Evolutionary conservation across 208 protist genomes (phyloP), one percentile per base, ranked within the genome.

Genomic region (Trypanosomatidae sp.): DNA sequence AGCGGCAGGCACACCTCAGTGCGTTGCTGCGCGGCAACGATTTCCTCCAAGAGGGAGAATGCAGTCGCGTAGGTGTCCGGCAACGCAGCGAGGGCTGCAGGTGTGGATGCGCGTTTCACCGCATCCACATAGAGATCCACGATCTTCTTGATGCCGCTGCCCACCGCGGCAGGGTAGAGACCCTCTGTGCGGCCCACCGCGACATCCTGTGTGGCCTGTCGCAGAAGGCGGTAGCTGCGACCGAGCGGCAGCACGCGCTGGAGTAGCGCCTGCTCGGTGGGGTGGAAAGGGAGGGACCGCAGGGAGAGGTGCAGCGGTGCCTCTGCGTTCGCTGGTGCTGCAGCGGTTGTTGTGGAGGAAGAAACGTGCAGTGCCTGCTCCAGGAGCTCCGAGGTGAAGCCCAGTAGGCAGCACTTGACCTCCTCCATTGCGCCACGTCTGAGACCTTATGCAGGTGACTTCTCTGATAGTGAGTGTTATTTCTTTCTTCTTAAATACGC

Each of bases 381-480:
- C 10, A 96, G 66, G 8, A 86, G 55, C 19, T 47, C 72, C 28
- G 92, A 95, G 65, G 69, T 72, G 60, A 96, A 92, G 17, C 92
- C 90, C 49, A 94, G 81, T 47, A 96, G 83, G 30, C 53, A 73
- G 73, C 90, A 95, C 76, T 94, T 84, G 19, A 96, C 55, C 68
- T 96, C 92, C 77, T 96, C 92, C 92, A 96, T 96, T n/a, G n/a
- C n/a, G n/a, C n/a, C n/a, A n/a, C n/a, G n/a, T n/a, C n/a, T n/a
- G n/a, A n/a, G n/a, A n/a, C n/a, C n/a, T n/a, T n/a, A n/a, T n/a
- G n/a, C n/a, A n/a, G n/a, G n/a, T n/a, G n/a, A n/a, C n/a, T n/a
- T n/a, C n/a, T n/a, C n/a, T n/a, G n/a, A n/a, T n/a, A n/a, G n/a
- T n/a, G n/a, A n/a, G n/a, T n/a, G n/a, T n/a, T n/a, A n/a, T n/a